Percentiles rank a stretch among this genome's conserved stretches.
Conservation (phyloP, 331 rosid genomes). For the Rhamnella rubrinervis region DNA sequence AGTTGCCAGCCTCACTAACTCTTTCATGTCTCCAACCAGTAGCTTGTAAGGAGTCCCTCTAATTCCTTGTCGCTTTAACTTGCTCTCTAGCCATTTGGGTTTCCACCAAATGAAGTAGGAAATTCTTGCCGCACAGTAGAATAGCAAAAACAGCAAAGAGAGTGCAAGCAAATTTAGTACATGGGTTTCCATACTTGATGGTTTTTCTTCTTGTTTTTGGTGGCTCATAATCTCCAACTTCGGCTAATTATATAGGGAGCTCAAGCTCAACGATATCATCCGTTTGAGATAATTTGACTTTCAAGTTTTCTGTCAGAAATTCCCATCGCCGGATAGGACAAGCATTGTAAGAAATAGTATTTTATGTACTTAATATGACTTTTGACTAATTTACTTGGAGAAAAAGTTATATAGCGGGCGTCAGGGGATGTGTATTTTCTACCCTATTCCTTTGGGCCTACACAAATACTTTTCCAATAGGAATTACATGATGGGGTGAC, state of each 20-base stretch:
- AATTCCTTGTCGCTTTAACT: slow-evolving; percentile 43
- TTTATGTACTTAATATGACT: neutral
- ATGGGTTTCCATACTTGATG: slow-evolving; percentile 26
- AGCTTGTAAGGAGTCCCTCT: slow-evolving; percentile 49
- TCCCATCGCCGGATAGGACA: slow-evolving; percentile 5
- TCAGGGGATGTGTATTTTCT: no score
- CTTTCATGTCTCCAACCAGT: slow-evolving; percentile 46
- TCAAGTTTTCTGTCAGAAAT: slow-evolving; percentile 19
- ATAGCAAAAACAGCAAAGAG: slow-evolving; percentile 25
- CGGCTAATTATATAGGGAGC: slow-evolving; percentile 8
- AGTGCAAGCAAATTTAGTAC: slow-evolving; percentile 13
- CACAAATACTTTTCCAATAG: no score
- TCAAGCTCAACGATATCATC: slow-evolving; percentile 1
- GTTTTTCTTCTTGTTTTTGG: slow-evolving; percentile 4
- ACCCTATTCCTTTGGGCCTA: no score
- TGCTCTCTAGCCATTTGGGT: slow-evolving; percentile 46
- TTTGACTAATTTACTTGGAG: slow-evolving; percentile 6
- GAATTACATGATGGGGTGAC: no score
- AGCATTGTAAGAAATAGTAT: neutral
- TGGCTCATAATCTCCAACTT: neutral
- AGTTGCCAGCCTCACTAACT: slow-evolving; percentile 32
- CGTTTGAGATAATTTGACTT: neutral
- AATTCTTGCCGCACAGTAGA: slow-evolving; percentile 31
- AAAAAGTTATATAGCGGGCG: neutral
- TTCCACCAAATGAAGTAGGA: slow-evolving; percentile 41